Evolutionary conservation across 768 basidiomycete species (phyloP).

Genomic region (Symmetrospora coprosmae): DNA sequence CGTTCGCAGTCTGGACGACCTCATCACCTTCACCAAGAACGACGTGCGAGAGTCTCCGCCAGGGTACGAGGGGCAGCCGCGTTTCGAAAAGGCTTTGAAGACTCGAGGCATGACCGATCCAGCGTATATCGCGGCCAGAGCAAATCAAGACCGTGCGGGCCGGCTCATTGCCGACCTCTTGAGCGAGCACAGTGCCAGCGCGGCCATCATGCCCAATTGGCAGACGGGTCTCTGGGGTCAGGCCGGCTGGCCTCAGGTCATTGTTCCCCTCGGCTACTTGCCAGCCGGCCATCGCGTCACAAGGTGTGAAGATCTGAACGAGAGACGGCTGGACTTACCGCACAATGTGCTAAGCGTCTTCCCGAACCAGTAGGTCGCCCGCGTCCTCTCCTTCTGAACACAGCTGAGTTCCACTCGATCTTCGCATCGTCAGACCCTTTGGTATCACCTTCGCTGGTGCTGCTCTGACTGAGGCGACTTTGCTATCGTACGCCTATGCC

Average conservation of each 20-base stretch:
- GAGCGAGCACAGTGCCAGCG: neutral
- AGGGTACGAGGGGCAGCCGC: neutral
- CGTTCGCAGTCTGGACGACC: neutral
- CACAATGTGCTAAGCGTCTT: no score
- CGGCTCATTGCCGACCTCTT: neutral
- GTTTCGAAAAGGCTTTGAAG: neutral
- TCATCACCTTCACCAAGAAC: neutral
- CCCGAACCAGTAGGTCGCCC: neutral
- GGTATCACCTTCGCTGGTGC: conserved; percentile 53
- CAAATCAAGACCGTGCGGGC: neutral
- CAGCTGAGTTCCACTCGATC: no score
- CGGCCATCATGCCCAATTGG: neutral
- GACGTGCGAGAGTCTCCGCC: neutral
- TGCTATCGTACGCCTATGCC: conserved; percentile 50
- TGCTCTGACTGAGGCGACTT: conserved; percentile 48
- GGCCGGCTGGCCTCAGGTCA: conserved; percentile 2
- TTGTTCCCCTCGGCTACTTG: neutral
- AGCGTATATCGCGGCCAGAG: neutral
- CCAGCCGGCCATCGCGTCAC: no score
- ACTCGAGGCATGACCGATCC: neutral
- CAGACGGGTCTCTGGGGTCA: neutral
- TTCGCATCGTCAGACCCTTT: conserved; percentile 41
- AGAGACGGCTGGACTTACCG: no score
- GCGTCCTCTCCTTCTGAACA: neutral
- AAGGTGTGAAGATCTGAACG: no score